phyloP scores from a whole-genome alignment of 805 yeast genomes.

The Metschnikowia gruessii region DNA sequence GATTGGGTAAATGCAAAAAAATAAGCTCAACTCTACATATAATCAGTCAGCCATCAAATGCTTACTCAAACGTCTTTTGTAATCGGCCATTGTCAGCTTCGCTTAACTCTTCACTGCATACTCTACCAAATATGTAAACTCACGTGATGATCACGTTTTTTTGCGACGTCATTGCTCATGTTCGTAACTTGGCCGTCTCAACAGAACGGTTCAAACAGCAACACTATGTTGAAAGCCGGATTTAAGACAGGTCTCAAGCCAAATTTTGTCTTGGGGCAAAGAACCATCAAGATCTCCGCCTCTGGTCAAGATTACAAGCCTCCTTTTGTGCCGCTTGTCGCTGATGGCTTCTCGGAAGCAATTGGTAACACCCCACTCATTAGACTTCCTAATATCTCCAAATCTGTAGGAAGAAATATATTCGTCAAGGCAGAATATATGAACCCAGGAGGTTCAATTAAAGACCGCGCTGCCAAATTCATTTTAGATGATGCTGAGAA shows the following conservation, averaged over 20 bases:
- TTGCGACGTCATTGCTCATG: neutral
- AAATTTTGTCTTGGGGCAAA: neutral
- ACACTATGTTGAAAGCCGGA: slow-evolving; percentile 1
- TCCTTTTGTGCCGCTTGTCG: slow-evolving; percentile 62
- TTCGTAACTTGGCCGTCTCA: neutral
- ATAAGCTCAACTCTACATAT: too few species aligned
- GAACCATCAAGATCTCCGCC: slow-evolving; percentile 13
- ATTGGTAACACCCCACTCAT: slow-evolving; percentile 93
- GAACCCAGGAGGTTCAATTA: slow-evolving; percentile 93
- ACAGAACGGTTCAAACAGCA: neutral
- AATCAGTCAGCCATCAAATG: neutral
- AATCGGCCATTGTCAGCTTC: neutral
- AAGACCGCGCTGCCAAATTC: slow-evolving; percentile 84
- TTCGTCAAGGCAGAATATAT: slow-evolving; percentile 89
- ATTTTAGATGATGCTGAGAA: slow-evolving; percentile 76
- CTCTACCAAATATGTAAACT: neutral
- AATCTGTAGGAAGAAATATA: slow-evolving; percentile 64
- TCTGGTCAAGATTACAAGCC: slow-evolving; percentile 21
- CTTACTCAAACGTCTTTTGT: neutral
- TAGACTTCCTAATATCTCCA: slow-evolving; percentile 53
- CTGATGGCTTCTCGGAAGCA: slow-evolving; percentile 76
- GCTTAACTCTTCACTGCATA: neutral
- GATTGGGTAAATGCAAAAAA: too few species aligned
- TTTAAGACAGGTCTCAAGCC: neutral
- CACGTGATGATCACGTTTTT: slow-evolving; percentile 2